These are phyloP conservation scores for Trichomonas vaginalis DNA, from an alignment of 208 protist species.

Conservation along the genomic window DNA sequence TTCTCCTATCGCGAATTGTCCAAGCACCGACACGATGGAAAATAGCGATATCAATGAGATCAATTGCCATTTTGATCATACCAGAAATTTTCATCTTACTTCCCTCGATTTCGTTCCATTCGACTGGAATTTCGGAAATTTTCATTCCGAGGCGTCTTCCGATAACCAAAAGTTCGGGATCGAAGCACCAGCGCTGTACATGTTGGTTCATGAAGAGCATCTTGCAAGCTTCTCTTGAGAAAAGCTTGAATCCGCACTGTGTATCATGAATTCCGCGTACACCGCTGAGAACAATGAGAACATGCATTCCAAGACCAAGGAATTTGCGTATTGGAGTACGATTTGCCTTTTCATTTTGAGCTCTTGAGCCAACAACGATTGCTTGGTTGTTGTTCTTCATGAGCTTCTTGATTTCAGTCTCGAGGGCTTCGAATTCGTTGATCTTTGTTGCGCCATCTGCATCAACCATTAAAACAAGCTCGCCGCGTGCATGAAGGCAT, in stretches of 20 bases:
- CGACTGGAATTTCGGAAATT: slow-evolving; percentile 20
- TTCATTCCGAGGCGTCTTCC: not conserved
- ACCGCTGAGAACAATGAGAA: not conserved
- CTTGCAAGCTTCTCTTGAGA: slow-evolving; percentile 1
- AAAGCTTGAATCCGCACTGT: slow-evolving; percentile 33
- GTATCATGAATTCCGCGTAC: slow-evolving; percentile 19
- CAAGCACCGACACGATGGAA: not conserved
- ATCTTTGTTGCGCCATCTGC: slow-evolving; percentile 28
- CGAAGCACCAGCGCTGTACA: slow-evolving; percentile 28
- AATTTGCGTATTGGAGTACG: slow-evolving; percentile 21
- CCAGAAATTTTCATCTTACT: slow-evolving; percentile 19
- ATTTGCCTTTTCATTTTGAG: slow-evolving; percentile 18
- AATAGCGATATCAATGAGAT: not conserved
- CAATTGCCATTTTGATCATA: not conserved
- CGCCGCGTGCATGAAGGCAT: slow-evolving; percentile 5
- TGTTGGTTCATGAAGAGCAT: slow-evolving; percentile 25
- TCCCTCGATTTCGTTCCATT: slow-evolving; percentile 29
- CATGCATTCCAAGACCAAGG: slow-evolving; percentile 17
- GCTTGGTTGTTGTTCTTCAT: not conserved
- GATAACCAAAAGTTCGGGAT: slow-evolving; percentile 29
- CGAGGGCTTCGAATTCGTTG: slow-evolving; percentile 6
- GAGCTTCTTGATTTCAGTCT: not conserved
- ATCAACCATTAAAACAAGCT: slow-evolving; percentile 28
- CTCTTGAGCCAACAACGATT: slow-evolving; percentile 8
- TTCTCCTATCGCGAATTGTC: not conserved